Evolutionary conservation across 2,329 filamentous ascomycete species (phyloP).

Genomic region (Zymoseptoria tritici): DNA sequence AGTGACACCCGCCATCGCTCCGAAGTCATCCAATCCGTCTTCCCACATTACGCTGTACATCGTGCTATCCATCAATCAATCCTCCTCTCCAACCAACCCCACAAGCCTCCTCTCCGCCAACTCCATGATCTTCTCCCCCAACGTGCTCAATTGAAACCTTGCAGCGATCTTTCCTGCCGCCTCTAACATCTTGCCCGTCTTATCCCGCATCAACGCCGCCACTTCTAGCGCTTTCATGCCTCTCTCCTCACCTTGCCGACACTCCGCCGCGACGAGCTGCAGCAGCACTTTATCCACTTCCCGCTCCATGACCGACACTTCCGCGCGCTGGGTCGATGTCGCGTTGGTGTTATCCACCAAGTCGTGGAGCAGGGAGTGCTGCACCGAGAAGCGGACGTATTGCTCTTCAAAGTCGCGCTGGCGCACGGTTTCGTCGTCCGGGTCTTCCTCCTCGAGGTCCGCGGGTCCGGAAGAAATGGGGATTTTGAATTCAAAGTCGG

Average conservation of each 20-base stretch:
- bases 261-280: constrained; percentile 83
- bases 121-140: constrained; percentile 87
- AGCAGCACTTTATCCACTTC: constrained; percentile 86
- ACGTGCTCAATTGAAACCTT: constrained; percentile 68
- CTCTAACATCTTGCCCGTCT: constrained; percentile 81
- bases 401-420: constrained; percentile 66
- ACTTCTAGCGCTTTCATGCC: constrained; percentile 94
- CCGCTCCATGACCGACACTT: constrained; percentile 65
- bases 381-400: constrained; percentile 67
- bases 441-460: constrained; percentile 34
- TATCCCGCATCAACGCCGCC: constrained; percentile 76
- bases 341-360: constrained; percentile 61
- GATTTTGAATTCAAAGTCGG: constrained; percentile 86
- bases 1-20: neutral
- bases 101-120: constrained; percentile 63
- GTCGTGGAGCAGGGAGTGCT: constrained; percentile 68
- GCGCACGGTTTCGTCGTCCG: constrained; percentile 33
- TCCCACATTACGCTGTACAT: neutral
- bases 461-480: constrained; percentile 48
- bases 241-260: constrained; percentile 81
- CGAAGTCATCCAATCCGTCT: neutral
- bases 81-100: constrained; percentile 53
- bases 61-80: constrained; percentile 10
- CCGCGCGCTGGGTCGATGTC: constrained; percentile 56
- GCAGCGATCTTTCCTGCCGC: constrained; percentile 83